Evolutionary conservation across 352 stramenopile species (phyloP).

Genomic region (Bremia lactucae): DNA sequence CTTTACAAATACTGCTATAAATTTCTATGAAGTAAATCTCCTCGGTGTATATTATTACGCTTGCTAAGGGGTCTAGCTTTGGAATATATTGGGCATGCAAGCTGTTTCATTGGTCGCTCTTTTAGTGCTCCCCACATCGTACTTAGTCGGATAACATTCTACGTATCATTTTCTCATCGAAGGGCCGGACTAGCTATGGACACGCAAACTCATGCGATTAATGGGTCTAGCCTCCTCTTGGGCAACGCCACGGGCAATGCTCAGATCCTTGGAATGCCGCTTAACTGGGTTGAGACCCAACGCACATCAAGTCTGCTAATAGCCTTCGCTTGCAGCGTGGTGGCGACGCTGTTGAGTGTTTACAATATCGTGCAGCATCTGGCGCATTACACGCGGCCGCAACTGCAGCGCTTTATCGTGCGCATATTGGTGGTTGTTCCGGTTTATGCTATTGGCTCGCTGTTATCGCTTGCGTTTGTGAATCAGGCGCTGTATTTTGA

Average conservation of each 20-base stretch:
- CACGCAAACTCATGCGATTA: slow-evolving; percentile 29
- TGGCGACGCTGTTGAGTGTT: slow-evolving; percentile 50
- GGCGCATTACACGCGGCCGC: slow-evolving; percentile 69
- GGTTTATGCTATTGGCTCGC: slow-evolving; percentile 77
- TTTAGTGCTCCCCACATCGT: background rate
- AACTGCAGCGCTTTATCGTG: slow-evolving; percentile 83
- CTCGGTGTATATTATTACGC: too few species aligned
- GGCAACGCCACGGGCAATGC: slow-evolving; percentile 60
- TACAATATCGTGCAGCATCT: slow-evolving; percentile 85
- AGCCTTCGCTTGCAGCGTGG: slow-evolving; percentile 41
- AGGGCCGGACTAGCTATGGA: slow-evolving; percentile 11
- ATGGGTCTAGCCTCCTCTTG: slow-evolving; percentile 53
- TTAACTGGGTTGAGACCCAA: slow-evolving; percentile 68
- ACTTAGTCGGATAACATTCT: slow-evolving; percentile 6
- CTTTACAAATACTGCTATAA: too few species aligned
- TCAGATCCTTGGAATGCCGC: slow-evolving; percentile 41
- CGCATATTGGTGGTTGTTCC: slow-evolving; percentile 82
- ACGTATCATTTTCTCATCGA: slow-evolving; percentile 13
- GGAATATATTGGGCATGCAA: too few species aligned
- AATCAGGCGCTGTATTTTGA: slow-evolving; percentile 78
- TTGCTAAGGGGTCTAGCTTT: too few species aligned
- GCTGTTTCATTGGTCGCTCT: too few species aligned
- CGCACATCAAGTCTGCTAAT: slow-evolving; percentile 40
- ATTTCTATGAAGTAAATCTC: too few species aligned
- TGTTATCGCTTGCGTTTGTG: slow-evolving; percentile 74